These are phyloP conservation scores for Alternaria conjuncta DNA, from an alignment of 2,329 filamentous ascomycete genomes.

Conservation along the genomic window DNA sequence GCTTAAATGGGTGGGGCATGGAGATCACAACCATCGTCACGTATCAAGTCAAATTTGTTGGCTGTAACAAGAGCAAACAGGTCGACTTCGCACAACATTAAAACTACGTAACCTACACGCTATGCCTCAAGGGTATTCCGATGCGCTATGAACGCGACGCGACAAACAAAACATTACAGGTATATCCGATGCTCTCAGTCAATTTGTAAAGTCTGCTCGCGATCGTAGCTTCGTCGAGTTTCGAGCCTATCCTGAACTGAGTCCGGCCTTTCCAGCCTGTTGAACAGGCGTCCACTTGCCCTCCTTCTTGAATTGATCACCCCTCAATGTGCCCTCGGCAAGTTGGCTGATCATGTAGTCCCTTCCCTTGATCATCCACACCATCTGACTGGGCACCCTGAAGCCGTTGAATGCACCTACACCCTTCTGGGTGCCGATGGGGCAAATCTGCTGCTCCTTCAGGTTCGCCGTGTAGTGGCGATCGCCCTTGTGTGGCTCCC, in stretches of 20 bases:
- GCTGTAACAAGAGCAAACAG: background rate
- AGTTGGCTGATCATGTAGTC: slow-evolving; percentile 48
- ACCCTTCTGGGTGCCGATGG: slow-evolving; percentile 47
- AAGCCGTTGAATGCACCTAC: slow-evolving; percentile 48
- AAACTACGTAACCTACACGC: background rate
- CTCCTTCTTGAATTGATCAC: slow-evolving; percentile 45
- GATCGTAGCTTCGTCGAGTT: background rate
- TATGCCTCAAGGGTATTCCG: background rate
- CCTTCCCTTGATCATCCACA: slow-evolving; percentile 53
- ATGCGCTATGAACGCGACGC: slow-evolving; percentile 1
- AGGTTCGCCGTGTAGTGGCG: slow-evolving; percentile 40
- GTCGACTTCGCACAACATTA: background rate
- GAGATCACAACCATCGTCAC: slow-evolving; percentile 5
- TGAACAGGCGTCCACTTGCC: slow-evolving; percentile 42
- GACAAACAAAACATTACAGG: background rate
- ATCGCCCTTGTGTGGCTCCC: slow-evolving; percentile 35
- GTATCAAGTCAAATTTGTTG: background rate
- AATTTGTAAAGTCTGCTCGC: background rate
- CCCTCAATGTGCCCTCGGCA: slow-evolving; percentile 35
- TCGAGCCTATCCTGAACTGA: slow-evolving; percentile 22
- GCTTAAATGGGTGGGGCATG: slow-evolving; percentile 19
- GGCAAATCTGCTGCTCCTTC: slow-evolving; percentile 45
- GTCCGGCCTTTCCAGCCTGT: slow-evolving; percentile 27
- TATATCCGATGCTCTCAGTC: background rate
- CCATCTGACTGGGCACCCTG: slow-evolving; percentile 49